Base-by-base conservation (phyloP, 495 filamentous ascomycete genomes). In the Ramalina intermedia region DNA sequence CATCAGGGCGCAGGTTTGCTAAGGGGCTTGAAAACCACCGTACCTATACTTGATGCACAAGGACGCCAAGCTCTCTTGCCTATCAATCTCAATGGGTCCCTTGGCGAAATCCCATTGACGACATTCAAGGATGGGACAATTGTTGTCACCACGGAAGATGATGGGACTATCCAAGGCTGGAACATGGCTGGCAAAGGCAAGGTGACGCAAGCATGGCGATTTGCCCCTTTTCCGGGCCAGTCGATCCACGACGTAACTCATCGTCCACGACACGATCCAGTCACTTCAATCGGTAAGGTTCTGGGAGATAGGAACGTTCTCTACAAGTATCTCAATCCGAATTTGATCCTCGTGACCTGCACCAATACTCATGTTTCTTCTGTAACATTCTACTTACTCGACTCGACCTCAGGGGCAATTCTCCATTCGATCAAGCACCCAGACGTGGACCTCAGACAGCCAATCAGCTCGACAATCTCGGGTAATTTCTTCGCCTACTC, bases 401-500 rank as follows among this genome's bases (percentile, higher is more conserved):
- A 96, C 62, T 82, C 84, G 2, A 76, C 93, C 7, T 89, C 89
- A 17, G 93, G 93, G 37, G 71, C 77, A 42, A 63, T 94, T 18
- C 69, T 99, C 3, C 67, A 89, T 60, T 74, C 82, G 2, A 69
- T 70, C 41, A 79, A 70, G 3, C 83, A 95, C 60, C 61, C 72
- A 14, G 82, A 78, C 14, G 79, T 93, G 33, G 93, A 96, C 60
- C 70, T 75, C 1, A 71, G 66, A 9, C 82, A 87, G 54, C 76
- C 82, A 2, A 86, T 96, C 53, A 65, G 80, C 18, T 84, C 85
- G 35, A 75, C 74, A 29, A 67, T 96, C 26, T 82, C 86, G 4
- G 91, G 96, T 69, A 96, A 99, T 68, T 96, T 89, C 88, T 86
- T 94, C 62, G 71, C 84, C 23, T 94, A 91, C 70, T 82, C 86